A percentile compares a stretch with the other conserved stretches of the same genome.
phyloP scores from a whole-genome alignment of 108 stramenopile species.

The Schizochytrium sp. region DNA sequence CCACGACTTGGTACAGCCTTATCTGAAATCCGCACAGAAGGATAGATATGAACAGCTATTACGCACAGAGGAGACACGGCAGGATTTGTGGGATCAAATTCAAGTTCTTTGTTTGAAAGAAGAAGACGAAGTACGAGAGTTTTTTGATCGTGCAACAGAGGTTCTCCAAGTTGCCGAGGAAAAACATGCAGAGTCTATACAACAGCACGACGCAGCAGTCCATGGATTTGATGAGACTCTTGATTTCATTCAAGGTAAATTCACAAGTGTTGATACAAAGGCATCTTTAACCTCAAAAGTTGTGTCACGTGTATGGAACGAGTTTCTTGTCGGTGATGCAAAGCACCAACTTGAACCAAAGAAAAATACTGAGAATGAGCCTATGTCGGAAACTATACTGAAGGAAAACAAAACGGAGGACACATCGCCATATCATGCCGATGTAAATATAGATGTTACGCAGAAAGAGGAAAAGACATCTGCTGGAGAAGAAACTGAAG shows the following conservation, averaged over 20 bases:
- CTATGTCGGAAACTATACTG: no score
- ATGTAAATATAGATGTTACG: no score
- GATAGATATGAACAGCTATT: no score
- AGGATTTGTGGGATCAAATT: background rate
- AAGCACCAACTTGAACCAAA: background rate
- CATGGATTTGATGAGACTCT: background rate
- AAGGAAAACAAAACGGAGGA: no score
- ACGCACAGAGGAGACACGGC: background rate
- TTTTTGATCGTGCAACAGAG: background rate
- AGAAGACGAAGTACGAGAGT: background rate
- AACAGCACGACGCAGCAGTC: background rate
- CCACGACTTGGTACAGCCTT: no score
- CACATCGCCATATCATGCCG: no score
- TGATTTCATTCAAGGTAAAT: background rate
- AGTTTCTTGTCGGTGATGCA: background rate
- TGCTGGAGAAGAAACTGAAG: no score
- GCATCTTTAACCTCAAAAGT: background rate
- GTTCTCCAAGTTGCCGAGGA: background rate
- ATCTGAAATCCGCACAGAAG: no score
- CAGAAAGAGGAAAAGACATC: no score
- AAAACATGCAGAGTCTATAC: background rate
- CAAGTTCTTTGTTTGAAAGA: background rate
- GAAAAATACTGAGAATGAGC: no score
- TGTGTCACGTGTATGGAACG: background rate
- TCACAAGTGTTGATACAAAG: background rate